Evolutionary conservation across 1,139 yeast species (phyloP).

Genomic region (Yamadazyma sp.): DNA sequence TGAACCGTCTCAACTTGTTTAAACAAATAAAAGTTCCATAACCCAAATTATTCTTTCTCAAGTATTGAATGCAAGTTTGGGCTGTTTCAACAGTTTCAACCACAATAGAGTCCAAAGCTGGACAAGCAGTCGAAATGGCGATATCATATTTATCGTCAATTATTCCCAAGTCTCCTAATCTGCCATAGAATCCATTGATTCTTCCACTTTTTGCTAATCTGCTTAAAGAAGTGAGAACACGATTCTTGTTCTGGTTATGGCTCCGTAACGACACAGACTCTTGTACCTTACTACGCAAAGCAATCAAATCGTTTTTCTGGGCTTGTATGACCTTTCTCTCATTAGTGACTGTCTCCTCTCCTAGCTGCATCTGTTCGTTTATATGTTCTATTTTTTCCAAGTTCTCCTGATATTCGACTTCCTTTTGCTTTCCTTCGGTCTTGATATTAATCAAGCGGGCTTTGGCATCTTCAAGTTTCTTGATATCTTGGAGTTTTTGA

Average conservation of each 20-base stretch:
- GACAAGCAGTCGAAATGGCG: constrained; percentile 94
- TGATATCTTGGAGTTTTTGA: constrained; percentile 43
- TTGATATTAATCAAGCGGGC: constrained; percentile 48
- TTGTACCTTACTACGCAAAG: constrained; percentile 59
- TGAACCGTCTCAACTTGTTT: constrained; percentile 67
- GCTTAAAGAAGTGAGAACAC: constrained; percentile 68
- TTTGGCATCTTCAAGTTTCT: constrained; percentile 49
- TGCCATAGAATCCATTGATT: constrained; percentile 81
- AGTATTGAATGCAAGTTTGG: constrained; percentile 83
- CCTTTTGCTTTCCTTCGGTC: constrained; percentile 54
- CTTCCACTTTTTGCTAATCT: constrained; percentile 80
- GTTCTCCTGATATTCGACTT: constrained; percentile 41
- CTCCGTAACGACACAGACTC: constrained; percentile 64
- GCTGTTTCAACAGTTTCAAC: constrained; percentile 94
- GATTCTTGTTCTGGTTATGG: constrained; percentile 64
- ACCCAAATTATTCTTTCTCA: constrained; percentile 83
- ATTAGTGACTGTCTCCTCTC: constrained; percentile 54
- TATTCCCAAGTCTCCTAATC: constrained; percentile 86
- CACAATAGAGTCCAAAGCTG: constrained; percentile 87
- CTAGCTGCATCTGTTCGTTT: constrained; percentile 53
- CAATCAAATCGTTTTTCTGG: constrained; percentile 54
- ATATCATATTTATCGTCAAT: constrained; percentile 88
- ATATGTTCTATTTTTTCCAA: constrained; percentile 49
- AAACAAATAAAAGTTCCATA: constrained; percentile 85
- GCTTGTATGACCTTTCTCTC: constrained; percentile 50